A percentile compares a stretch with the other conserved stretches of the same genome.
phyloP scores from a whole-genome alignment of 169 alveolate species.

The Cystoisospora suis region DNA sequence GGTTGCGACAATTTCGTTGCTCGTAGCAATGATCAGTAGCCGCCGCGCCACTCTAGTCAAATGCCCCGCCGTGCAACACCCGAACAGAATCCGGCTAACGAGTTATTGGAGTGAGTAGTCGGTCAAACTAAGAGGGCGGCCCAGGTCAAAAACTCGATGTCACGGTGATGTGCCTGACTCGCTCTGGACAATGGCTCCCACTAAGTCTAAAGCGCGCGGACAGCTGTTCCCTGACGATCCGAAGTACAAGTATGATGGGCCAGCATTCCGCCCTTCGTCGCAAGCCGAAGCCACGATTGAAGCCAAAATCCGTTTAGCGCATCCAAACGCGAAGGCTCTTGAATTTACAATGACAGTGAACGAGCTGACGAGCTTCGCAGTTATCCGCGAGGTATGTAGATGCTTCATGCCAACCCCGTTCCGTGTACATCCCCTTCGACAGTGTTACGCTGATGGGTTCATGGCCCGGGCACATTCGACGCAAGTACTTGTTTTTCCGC shows the following conservation, averaged over 20 bases:
- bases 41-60: too few species aligned
- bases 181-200: background rate
- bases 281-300: background rate
- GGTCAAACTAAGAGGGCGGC: too few species aligned
- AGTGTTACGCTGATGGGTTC: background rate
- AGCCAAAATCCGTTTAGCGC: slow-evolving; percentile 1
- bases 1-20: too few species aligned
- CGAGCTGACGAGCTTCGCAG: slow-evolving; percentile 5
- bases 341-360: background rate
- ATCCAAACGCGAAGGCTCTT: background rate
- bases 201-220: background rate
- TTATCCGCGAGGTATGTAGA: background rate
- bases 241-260: background rate
- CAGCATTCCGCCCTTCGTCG: background rate
- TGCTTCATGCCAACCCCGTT: background rate
- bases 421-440: background rate
- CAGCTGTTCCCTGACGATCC: background rate
- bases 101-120: too few species aligned
- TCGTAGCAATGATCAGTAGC: too few species aligned
- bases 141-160: too few species aligned
- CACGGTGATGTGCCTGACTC: too few species aligned
- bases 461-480: too few species aligned
- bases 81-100: too few species aligned
- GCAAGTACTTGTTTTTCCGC: background rate
- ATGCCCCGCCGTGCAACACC: too few species aligned